Percentiles rank a stretch among this genome's conserved stretches.
Conservation (phyloP, 306 rosid species). For the Inga laurina region DNA sequence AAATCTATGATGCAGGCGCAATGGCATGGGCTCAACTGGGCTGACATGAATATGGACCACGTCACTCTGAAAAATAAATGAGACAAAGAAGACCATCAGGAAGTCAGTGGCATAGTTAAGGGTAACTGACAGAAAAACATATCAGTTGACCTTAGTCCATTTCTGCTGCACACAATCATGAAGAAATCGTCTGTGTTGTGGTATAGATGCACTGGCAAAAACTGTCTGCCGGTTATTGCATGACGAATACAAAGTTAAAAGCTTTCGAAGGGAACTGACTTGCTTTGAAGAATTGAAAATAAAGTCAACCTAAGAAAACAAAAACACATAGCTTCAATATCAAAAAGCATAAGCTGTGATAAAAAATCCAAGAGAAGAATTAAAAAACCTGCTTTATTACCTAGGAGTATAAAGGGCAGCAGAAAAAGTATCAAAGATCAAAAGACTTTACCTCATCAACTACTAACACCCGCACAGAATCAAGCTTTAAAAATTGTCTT, state of each 20-base stretch:
- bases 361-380: slow-evolving; percentile 1
- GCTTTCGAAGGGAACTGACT: slow-evolving; percentile 80
- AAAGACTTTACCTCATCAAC: slow-evolving; percentile 80
- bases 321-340: slow-evolving; percentile 9
- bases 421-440: slow-evolving; percentile 17
- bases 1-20: slow-evolving; percentile 73
- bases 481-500: slow-evolving; percentile 60
- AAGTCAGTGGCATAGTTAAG: slow-evolving; percentile 27
- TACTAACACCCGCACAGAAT: slow-evolving; percentile 67
- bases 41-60: slow-evolving; percentile 83
- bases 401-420: background rate
- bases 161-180: slow-evolving; percentile 90
- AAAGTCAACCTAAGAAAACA: slow-evolving; percentile 76
- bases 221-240: slow-evolving; percentile 77
- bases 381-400: slow-evolving; percentile 13
- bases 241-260: slow-evolving; percentile 80
- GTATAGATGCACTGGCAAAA: slow-evolving; percentile 97
- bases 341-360: slow-evolving; percentile 13
- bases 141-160: slow-evolving; percentile 82
- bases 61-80: slow-evolving; percentile 59
- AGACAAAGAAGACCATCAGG: background rate
- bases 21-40: slow-evolving; percentile 83
- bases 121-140: slow-evolving; percentile 30
- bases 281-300: slow-evolving; percentile 87
- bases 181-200: slow-evolving; percentile 83